These are phyloP conservation scores for Aureobasidium sp. DNA, from an alignment of 2,329 filamentous ascomycete species.

Conservation along the genomic window DNA sequence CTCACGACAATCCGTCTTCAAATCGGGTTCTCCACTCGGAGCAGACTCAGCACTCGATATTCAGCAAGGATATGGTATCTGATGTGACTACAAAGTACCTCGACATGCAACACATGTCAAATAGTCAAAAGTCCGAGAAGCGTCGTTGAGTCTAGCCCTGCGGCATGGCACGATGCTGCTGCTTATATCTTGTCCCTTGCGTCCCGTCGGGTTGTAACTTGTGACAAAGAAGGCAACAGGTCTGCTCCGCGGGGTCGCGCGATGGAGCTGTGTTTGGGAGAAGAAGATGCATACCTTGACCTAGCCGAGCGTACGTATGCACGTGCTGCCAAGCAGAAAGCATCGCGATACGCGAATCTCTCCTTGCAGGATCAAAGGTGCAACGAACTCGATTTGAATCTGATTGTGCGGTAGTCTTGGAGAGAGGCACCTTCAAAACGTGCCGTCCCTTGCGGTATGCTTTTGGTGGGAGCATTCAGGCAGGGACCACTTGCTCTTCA, in stretches of 20 bases:
- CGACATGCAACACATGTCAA: neutral
- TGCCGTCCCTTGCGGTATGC: neutral
- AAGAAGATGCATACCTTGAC: neutral
- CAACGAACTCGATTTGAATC: neutral
- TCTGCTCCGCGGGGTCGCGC: neutral
- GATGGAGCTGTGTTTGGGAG: neutral
- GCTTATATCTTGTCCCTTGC: neutral
- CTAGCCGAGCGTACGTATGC: neutral
- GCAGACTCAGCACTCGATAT: neutral
- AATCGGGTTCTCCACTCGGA: neutral
- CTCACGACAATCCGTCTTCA: neutral
- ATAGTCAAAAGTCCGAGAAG: neutral
- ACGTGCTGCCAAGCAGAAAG: neutral
- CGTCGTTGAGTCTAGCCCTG: neutral
- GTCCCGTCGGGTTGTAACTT: neutral
- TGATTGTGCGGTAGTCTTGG: no score
- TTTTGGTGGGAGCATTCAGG: neutral
- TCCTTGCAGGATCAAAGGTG: neutral
- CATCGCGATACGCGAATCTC: neutral
- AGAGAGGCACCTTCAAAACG: neutral
- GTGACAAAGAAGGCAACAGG: neutral
- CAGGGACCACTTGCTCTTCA: neutral
- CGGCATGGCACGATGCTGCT: neutral
- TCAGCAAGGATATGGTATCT: slow-evolving; percentile 1
- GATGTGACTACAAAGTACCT: slow-evolving; percentile 1